These are phyloP conservation scores for Tuber aestivum DNA, from an alignment of 495 filamentous ascomycete species.

Conservation along the genomic window DNA sequence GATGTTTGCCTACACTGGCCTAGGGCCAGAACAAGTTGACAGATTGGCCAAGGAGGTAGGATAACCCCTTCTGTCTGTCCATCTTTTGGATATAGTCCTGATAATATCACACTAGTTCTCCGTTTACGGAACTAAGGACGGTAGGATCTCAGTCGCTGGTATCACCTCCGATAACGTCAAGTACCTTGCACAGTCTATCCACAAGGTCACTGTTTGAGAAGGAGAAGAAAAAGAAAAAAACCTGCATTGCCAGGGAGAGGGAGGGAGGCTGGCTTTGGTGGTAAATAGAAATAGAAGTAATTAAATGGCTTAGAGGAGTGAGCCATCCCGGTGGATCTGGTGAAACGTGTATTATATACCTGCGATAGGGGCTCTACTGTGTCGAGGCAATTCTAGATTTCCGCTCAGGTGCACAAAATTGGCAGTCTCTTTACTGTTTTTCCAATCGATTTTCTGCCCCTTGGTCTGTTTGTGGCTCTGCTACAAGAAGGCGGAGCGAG, in stretches of 20 bases:
- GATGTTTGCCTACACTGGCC: conserved; percentile 98
- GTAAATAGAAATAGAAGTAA: neutral
- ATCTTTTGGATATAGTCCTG: neutral
- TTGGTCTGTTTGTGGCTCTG: neutral
- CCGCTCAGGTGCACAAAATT: neutral
- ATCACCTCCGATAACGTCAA: conserved; percentile 91
- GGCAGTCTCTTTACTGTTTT: neutral
- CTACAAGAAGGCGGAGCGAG: too few species aligned
- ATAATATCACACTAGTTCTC: conserved; percentile 60
- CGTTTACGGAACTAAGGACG: conserved; percentile 95
- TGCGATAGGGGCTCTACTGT: neutral
- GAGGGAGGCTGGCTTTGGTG: neutral
- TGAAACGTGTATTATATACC: neutral
- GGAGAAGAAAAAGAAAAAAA: conserved; percentile 28
- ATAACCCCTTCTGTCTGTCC: conserved; percentile 8
- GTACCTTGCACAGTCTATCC: conserved; percentile 88
- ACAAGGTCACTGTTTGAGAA: conserved; percentile 71
- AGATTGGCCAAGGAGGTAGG: conserved; percentile 78
- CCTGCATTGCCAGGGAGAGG: neutral
- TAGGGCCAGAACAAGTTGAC: conserved; percentile 90
- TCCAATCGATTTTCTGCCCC: neutral
- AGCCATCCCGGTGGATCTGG: neutral
- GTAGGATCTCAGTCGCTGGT: conserved; percentile 93
- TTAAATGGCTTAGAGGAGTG: neutral
- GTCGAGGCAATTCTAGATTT: neutral